phyloP scores from a whole-genome alignment of 306 rosid species.

The Rubus idaeus region DNA sequence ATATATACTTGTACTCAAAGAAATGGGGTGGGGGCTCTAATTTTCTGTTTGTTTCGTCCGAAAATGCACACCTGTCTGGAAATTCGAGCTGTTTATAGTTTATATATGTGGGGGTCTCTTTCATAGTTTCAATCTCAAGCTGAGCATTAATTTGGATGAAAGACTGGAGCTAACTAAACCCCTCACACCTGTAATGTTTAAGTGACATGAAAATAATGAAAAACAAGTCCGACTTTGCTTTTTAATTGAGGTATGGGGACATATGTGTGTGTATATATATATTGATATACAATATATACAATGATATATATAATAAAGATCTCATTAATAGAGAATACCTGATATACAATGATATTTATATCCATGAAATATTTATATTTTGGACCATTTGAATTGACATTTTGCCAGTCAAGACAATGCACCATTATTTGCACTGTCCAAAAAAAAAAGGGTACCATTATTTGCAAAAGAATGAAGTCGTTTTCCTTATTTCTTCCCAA shows the following conservation, averaged over 20 bases:
- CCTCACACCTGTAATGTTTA: conserved; percentile 29
- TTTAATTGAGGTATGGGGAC: background rate
- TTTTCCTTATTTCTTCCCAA: background rate
- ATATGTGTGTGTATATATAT: no score
- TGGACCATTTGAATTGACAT: background rate
- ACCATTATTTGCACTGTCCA: background rate
- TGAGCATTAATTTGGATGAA: background rate
- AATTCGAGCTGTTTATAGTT: conserved; percentile 29
- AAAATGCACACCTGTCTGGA: conserved; percentile 33
- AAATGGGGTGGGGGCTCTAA: conserved; percentile 27
- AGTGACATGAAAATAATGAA: background rate
- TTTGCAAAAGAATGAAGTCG: background rate
- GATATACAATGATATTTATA: background rate
- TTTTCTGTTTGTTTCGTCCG: conserved; percentile 31
- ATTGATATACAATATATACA: no score
- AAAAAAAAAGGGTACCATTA: background rate
- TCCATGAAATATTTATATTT: background rate
- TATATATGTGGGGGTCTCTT: background rate
- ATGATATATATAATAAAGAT: no score
- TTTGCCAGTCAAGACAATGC: background rate
- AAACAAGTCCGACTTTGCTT: background rate
- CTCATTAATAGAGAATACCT: no score
- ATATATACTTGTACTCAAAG: conserved; percentile 40
- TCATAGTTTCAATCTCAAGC: background rate
- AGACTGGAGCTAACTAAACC: conserved; percentile 35